Base-by-base conservation (phyloP, 768 basidiomycete species). In the Boletus tomentosulus region DNA sequence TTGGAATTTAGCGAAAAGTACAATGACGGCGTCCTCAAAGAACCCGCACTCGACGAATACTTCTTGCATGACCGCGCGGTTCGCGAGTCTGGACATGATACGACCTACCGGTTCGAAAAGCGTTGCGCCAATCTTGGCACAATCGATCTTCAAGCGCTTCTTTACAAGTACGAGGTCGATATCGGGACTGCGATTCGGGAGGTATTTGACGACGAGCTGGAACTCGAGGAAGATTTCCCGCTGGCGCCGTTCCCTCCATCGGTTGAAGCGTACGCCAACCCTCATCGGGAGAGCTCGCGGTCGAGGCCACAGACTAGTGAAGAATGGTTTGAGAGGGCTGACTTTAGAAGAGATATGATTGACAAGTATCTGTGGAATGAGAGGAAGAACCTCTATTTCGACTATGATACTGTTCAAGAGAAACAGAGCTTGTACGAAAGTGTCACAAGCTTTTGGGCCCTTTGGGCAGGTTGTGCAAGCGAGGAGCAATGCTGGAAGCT, bases 81-180 rank as follows among this genome's bases (percentile, higher is more conserved):
- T 30, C 88, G 96, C 49, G 96, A 99, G 75, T 92, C 89, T 8
- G 94, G 96, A 37, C 94, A 96, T 70, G 94, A 96, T 69, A 96
- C 94, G 48, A 91, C 92, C 3, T 99, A 99, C 71, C 85, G 96
- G 13, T 92, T 99, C 68, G 96, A 99, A 77, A 94, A 95, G 75
- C 88, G 92, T 16, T 98, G 94, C 65, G 96, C 94, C 19, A 96
- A 98, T 73, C 83, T 99, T 39, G 96, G 87, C 6, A 99, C 96
- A 8, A 89, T 98, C 67, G 96, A 99, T 69, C 75, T 99, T 59
- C 95, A 98, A 74, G 84, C 94, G 46, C 77, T 99, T 66, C 76
- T 99, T 44, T 99, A 96, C 83, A 99, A 99, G 78, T 98, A 98
- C 62, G 96, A 99, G 71, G 82, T 93, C 55, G 96, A 99, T 66